These are phyloP conservation scores for Pseudopithomyces chartarum DNA, from an alignment of 2,329 filamentous ascomycete species.

Conservation along the genomic window DNA sequence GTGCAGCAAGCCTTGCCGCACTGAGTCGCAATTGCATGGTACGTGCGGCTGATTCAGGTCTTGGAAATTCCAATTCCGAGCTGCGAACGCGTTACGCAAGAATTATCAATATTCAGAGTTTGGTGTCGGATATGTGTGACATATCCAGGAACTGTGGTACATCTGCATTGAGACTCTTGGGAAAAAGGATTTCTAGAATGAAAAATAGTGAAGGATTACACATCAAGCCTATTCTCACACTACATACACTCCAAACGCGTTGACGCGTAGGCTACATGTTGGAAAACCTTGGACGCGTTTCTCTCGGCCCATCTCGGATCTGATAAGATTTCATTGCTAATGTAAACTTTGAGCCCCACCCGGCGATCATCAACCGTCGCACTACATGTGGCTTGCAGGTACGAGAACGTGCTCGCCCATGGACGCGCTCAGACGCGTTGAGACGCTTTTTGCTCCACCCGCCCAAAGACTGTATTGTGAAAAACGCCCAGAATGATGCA, in stretches of 20 bases:
- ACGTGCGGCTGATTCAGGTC: constrained; percentile 32
- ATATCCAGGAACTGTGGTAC: neutral
- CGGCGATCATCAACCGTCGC: neutral
- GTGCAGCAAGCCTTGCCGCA: constrained; percentile 17
- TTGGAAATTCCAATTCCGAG: constrained; percentile 33
- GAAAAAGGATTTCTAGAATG: too few relatives aligned
- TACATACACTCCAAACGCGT: neutral
- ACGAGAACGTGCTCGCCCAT: neutral
- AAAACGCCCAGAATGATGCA: constrained; percentile 4
- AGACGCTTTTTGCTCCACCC: neutral
- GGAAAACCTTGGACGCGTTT: neutral
- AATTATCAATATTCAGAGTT: neutral
- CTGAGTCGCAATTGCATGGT: constrained; percentile 25
- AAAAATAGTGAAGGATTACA: too few relatives aligned
- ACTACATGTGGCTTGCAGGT: neutral
- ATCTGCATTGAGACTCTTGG: too few relatives aligned
- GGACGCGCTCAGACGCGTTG: constrained; percentile 1
- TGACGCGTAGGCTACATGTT: neutral
- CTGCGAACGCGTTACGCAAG: neutral
- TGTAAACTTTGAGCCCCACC: neutral
- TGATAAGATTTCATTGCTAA: constrained; percentile 7
- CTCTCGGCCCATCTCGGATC: constrained; percentile 5
- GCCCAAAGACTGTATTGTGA: neutral
- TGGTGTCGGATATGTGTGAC: constrained; percentile 12
- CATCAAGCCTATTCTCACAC: neutral